Evolutionary conservation across 164 flowering plant genomes (phyloP).

Genomic region (Kalanchoe fedtschenkoi): DNA sequence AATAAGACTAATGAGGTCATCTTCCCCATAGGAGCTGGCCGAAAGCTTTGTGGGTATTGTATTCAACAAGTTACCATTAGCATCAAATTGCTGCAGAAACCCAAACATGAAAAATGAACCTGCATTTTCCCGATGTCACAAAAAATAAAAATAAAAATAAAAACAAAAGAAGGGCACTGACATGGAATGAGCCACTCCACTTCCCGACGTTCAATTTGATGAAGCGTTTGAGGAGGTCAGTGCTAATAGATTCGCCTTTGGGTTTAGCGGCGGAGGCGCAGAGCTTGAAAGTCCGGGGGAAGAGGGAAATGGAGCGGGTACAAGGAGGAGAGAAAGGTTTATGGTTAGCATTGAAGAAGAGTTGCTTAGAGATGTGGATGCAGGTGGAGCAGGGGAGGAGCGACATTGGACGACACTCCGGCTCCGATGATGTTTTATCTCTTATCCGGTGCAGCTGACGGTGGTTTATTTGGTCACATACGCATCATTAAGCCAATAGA

Average conservation of each 20-base stretch:
- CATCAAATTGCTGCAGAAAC: conserved; percentile 72
- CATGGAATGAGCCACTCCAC: conserved; percentile 7
- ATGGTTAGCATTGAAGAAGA: too few relatives aligned
- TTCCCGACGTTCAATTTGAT: conserved; percentile 6
- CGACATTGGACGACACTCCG: too few relatives aligned
- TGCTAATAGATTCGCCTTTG: background rate
- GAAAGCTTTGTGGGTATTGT: conserved; percentile 61
- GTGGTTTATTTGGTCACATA: too few relatives aligned
- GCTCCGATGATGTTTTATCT: too few relatives aligned
- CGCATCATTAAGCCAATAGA: too few relatives aligned
- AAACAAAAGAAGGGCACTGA: background rate
- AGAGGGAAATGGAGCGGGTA: background rate
- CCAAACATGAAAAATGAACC: background rate
- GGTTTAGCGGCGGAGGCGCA: background rate
- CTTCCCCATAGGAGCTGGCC: conserved; percentile 81
- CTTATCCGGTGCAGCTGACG: too few relatives aligned
- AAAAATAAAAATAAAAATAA: background rate
- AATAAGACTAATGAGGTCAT: conserved; percentile 75
- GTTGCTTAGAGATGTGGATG: too few relatives aligned
- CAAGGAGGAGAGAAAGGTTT: background rate
- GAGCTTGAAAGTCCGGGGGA: background rate
- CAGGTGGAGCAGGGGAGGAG: too few relatives aligned
- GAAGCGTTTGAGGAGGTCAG: background rate
- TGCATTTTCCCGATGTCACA: too few relatives aligned
- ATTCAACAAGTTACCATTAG: conserved; percentile 56